phyloP scores from a whole-genome alignment of 352 stramenopile genomes.

The Globisporangium canariense region DNA sequence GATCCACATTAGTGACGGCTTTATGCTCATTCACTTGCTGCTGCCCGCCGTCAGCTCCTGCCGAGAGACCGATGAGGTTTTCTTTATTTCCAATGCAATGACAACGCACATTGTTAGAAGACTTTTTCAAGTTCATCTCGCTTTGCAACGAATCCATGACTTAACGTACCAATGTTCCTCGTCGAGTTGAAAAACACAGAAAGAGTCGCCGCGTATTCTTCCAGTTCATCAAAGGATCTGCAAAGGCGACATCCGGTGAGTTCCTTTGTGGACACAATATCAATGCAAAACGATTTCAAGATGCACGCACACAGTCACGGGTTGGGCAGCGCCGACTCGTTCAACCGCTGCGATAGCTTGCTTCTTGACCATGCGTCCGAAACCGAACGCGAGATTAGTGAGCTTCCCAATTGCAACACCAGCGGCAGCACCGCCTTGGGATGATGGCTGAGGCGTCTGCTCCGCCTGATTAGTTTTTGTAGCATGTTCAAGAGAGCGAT shows the following conservation, averaged over 20 bases:
- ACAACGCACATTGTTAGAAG: neutral
- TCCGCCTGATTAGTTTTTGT: neutral
- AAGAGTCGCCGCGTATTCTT: slow-evolving; percentile 69
- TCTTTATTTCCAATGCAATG: slow-evolving; percentile 23
- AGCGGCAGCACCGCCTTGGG: slow-evolving; percentile 19
- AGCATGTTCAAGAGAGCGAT: neutral
- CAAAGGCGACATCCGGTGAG: slow-evolving; percentile 7
- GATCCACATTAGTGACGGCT: slow-evolving; percentile 22
- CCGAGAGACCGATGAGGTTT: slow-evolving; percentile 49
- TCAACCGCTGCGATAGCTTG: slow-evolving; percentile 80
- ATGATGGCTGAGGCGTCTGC: neutral
- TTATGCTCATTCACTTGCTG: slow-evolving; percentile 50
- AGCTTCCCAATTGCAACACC: slow-evolving; percentile 59
- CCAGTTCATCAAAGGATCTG: slow-evolving; percentile 54
- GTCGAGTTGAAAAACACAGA: slow-evolving; percentile 75
- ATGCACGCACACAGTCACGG: slow-evolving; percentile 42
- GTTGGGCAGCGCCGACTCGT: slow-evolving; percentile 56
- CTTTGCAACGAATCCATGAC: neutral
- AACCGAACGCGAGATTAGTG: slow-evolving; percentile 77
- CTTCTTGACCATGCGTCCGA: slow-evolving; percentile 84
- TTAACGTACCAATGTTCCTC: slow-evolving; percentile 46
- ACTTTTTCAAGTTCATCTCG: neutral
- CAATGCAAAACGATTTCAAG: neutral
- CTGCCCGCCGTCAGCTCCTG: slow-evolving; percentile 49
- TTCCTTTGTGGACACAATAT: neutral